Conservation (phyloP, 495 filamentous ascomycete genomes). For the Aspergillus bertholletiae region DNA sequence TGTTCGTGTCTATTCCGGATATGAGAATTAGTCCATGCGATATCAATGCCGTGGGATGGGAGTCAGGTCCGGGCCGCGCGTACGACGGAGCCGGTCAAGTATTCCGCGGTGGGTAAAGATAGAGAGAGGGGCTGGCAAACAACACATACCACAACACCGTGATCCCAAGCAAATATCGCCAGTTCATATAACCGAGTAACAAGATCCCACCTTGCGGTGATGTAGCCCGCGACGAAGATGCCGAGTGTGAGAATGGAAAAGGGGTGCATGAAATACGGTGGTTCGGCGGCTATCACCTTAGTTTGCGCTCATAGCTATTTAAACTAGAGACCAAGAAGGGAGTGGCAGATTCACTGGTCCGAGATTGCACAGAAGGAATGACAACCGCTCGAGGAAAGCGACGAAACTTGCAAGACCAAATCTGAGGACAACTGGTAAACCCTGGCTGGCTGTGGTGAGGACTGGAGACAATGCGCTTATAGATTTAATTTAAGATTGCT, state of each 20-base stretch:
- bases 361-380: constrained; percentile 2
- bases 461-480: neutral
- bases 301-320: constrained; percentile 34
- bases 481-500: neutral
- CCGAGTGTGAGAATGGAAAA: constrained; percentile 90
- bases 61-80: neutral
- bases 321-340: constrained; percentile 2
- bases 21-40: constrained; percentile 1
- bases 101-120: neutral
- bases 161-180: constrained; percentile 94
- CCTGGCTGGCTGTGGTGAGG: neutral
- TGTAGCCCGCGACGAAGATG: constrained; percentile 99
- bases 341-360: neutral
- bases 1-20: constrained; percentile 52
- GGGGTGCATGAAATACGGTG: constrained; percentile 80
- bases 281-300: constrained; percentile 27
- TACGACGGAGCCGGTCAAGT: neutral
- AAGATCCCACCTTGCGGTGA: constrained; percentile 96
- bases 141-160: constrained; percentile 87
- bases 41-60: neutral
- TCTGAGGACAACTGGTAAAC: neutral
- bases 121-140: constrained; percentile 16
- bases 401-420: neutral
- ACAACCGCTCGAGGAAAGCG: neutral
- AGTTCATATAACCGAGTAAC: constrained; percentile 94